These are phyloP conservation scores for Populus hybrid DNA, from an alignment of 441 rosid genomes.

Conservation along the genomic window DNA sequence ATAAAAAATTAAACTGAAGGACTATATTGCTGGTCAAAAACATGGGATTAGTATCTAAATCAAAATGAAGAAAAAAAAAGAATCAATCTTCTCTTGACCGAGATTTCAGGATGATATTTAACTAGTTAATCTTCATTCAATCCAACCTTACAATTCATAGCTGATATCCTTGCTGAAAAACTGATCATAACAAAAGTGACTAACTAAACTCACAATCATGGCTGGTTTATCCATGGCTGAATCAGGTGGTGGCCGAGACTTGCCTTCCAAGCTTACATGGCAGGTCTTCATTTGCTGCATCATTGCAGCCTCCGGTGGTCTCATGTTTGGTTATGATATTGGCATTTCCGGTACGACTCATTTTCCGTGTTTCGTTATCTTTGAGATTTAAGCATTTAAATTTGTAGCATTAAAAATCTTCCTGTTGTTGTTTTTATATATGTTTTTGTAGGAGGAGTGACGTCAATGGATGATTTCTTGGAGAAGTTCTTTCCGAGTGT, in stretches of 20 bases:
- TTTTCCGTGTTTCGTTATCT: background rate
- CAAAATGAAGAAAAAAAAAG: background rate
- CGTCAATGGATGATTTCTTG: constrained; percentile 60
- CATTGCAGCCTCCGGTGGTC: constrained; percentile 57
- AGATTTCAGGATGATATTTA: background rate
- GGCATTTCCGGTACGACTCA: constrained; percentile 46
- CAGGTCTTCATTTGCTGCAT: constrained; percentile 47
- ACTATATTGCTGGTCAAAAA: background rate
- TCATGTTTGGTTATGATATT: constrained; percentile 69
- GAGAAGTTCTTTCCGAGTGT: constrained; percentile 47
- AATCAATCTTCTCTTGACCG: background rate
- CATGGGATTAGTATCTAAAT: background rate
- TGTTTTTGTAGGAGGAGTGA: constrained; percentile 48
- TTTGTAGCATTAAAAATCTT: background rate
- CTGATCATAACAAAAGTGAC: background rate
- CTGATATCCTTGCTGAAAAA: background rate
- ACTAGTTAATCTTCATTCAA: background rate
- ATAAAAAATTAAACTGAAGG: background rate
- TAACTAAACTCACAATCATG: constrained; percentile 15
- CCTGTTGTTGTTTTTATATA: background rate
- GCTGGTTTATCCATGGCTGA: constrained; percentile 15
- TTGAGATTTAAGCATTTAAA: background rate
- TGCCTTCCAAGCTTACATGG: constrained; percentile 39
- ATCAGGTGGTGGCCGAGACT: constrained; percentile 23
- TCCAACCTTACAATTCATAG: background rate